Evolutionary conservation across 2,329 filamentous ascomycete genomes (phyloP), one percentile per base, ranked within the genome.

Genomic region (Exophiala sp.): DNA sequence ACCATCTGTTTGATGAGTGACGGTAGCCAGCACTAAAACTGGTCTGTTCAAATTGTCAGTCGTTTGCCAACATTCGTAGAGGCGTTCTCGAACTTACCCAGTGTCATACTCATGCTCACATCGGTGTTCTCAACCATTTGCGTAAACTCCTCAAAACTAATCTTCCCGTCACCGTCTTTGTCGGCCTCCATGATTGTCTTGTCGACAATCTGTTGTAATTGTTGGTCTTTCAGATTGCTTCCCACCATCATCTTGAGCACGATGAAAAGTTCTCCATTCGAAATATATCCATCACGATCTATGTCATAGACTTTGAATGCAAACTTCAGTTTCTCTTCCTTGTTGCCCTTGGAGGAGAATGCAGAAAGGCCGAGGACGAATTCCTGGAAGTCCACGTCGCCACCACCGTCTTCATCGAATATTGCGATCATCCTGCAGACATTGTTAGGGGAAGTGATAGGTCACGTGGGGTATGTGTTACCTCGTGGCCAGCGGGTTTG

Each of bases 181-280:
- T 99, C 94, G 45, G 94, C 94, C 78, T 99, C 94, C 94, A 97
- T 97, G 71, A 99, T 97, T 56, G 94, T 99, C 84, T 99, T 99
- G 78, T 99, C 94, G 65, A 99, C 94, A 71, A 99, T 99, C 83
- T 85, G 94, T 78, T 99, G 94, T 71, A 99, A 77, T 77, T 99
- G 94, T 75, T 96, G 90, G 72, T 99, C 94, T 81, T 99, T 99
- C 68, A 99, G 78, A 74, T 99, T 99, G 78, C 89, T 96, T 56
- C 94, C 94, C 47, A 99, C 94, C 94, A 99, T 99, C 94, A 99
- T 99, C 87, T 99, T 99, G 67, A 99, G 81, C 68, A 99, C 94
- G 67, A 99, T 97, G 73, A 97, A 99, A 47, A 99, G 83, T 78
- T 99, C 94, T 66, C 94, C 94, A 73, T 99, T 99, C 78, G 89